These are phyloP conservation scores for Leavenworthia alabamica DNA, from an alignment of 345 rosid species.

Conservation along the genomic window DNA sequence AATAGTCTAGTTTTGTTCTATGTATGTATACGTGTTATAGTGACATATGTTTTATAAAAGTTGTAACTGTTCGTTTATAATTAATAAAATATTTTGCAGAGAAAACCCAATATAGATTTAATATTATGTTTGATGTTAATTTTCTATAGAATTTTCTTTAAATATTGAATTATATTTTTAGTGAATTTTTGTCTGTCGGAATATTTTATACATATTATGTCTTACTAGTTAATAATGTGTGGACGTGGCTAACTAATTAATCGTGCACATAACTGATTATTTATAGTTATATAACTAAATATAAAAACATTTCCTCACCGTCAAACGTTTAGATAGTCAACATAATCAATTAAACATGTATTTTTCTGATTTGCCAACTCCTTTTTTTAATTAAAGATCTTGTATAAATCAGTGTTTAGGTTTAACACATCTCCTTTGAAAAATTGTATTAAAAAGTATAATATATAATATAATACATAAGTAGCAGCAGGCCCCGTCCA, in stretches of 20 bases:
- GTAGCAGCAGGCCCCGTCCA: conserved; percentile 1
- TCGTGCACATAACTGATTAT: neutral
- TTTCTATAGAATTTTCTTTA: neutral
- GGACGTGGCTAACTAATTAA: neutral
- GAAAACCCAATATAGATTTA: too few species aligned
- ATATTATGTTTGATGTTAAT: neutral
- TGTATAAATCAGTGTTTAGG: neutral
- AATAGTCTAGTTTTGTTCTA: too few species aligned
- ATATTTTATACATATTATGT: neutral
- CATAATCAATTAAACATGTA: neutral
- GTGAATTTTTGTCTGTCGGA: neutral
- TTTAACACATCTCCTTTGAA: neutral
- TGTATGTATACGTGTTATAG: too few species aligned
- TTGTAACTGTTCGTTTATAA: too few species aligned
- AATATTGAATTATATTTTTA: neutral
- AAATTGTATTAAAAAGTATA: too few species aligned
- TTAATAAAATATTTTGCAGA: too few species aligned
- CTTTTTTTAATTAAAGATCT: neutral
- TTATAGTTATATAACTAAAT: neutral
- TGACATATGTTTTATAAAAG: too few species aligned
- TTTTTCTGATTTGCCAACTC: neutral
- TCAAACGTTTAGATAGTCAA: neutral
- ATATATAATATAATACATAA: neutral
- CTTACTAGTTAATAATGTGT: neutral
- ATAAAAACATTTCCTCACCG: neutral